Evolutionary conservation across 495 filamentous ascomycete genomes (phyloP).

Genomic region (Xylaria curta): DNA sequence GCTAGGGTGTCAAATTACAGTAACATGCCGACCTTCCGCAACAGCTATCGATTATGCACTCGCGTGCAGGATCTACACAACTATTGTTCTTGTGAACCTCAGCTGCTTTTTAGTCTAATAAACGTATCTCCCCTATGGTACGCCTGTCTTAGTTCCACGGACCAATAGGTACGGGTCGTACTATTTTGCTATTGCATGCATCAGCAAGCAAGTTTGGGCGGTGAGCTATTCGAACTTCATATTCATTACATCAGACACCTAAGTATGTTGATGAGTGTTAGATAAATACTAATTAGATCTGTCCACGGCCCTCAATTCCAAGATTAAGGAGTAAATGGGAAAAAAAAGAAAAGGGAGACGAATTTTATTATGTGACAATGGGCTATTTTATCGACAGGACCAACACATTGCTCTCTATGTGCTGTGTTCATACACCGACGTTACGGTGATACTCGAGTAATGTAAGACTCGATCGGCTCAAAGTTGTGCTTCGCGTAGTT

Average conservation of each 20-base stretch:
- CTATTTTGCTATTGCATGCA: not conserved
- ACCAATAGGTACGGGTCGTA: not conserved
- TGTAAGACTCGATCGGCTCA: not conserved
- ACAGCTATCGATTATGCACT: constrained; percentile 9
- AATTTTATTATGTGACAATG: not conserved
- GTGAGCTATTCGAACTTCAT: not conserved
- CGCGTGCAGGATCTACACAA: constrained; percentile 16
- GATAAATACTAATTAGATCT: too few relatives aligned
- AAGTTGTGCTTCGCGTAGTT: not conserved
- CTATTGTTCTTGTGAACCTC: constrained; percentile 5
- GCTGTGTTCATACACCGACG: not conserved
- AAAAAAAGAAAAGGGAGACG: not conserved
- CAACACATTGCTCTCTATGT: not conserved
- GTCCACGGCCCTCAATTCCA: too few relatives aligned
- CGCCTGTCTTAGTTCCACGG: not conserved
- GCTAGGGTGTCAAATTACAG: not conserved
- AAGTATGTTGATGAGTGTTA: not conserved
- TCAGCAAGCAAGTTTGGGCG: not conserved
- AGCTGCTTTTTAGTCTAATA: not conserved
- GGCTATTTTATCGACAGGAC: not conserved
- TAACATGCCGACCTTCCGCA: constrained; percentile 2
- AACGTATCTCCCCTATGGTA: not conserved
- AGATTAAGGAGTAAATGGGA: not conserved
- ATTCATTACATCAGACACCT: not conserved
- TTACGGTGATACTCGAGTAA: not conserved